Conservation (phyloP, 768 basidiomycete genomes). For the Coprinopsis marcescibilis region DNA sequence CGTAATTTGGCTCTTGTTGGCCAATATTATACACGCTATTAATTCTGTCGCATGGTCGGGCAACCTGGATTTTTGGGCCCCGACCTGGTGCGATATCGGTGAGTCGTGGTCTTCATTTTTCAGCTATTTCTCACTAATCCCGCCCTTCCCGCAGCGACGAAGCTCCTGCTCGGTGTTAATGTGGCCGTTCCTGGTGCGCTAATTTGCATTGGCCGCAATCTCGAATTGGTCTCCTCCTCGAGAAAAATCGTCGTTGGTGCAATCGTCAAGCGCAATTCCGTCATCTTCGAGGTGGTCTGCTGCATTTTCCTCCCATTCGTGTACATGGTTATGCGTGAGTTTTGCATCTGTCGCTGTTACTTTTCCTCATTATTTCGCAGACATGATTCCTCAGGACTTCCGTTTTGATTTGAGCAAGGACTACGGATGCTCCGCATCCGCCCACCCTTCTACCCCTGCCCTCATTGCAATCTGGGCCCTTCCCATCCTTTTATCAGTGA, state of each 20-base stretch:
- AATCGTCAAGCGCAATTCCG: slow-evolving; percentile 33
- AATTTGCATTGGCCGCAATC: slow-evolving; percentile 49
- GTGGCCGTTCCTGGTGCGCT: slow-evolving; percentile 54
- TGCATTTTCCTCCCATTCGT: slow-evolving; percentile 52
- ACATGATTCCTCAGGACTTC: slow-evolving; percentile 52
- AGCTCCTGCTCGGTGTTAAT: slow-evolving; percentile 43
- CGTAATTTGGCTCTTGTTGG: slow-evolving; percentile 48
- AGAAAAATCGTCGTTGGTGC: slow-evolving; percentile 27
- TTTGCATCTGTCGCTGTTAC: background rate
- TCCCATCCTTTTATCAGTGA: slow-evolving; percentile 35
- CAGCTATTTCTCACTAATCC: too few species aligned
- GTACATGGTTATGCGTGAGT: slow-evolving; percentile 58
- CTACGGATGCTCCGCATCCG: slow-evolving; percentile 47
- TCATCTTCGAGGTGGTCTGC: slow-evolving; percentile 38
- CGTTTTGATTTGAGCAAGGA: slow-evolving; percentile 58
- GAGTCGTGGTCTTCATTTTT: slow-evolving; percentile 15
- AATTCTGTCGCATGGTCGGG: slow-evolving; percentile 54
- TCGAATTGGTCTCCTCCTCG: slow-evolving; percentile 49
- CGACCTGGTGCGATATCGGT: slow-evolving; percentile 54
- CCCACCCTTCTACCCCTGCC: slow-evolving; percentile 37
- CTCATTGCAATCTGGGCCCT: slow-evolving; percentile 41
- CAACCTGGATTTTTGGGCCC: slow-evolving; percentile 32
- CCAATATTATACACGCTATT: slow-evolving; percentile 42
- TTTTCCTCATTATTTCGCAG: slow-evolving; percentile 25
- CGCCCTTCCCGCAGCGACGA: too few species aligned